phyloP scores from a whole-genome alignment of 2,329 filamentous ascomycete genomes.

The Beauveria rudraprayagi region DNA sequence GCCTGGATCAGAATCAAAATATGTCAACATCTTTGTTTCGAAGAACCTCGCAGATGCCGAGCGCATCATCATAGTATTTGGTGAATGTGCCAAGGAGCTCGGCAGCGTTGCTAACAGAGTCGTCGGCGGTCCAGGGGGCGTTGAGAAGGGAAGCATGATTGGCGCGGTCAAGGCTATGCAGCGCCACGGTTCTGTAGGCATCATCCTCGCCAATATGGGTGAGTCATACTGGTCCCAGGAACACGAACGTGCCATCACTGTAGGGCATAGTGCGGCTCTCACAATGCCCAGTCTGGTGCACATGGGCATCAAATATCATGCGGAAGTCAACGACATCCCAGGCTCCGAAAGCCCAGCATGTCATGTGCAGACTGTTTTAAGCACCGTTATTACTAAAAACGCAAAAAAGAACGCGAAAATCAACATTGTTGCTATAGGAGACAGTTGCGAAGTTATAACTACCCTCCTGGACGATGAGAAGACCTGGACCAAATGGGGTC shows the following conservation, averaged over 20 bases:
- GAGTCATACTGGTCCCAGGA: conserved; percentile 70
- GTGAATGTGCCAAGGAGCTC: conserved; percentile 63
- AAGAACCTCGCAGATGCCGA: conserved; percentile 45
- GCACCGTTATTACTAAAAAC: conserved; percentile 47
- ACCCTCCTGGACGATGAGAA: conserved; percentile 49
- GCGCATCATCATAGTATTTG: conserved; percentile 66
- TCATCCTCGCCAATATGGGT: conserved; percentile 72
- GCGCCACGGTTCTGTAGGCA: conserved; percentile 33
- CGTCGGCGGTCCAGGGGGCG: conserved; percentile 52
- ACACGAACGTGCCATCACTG: conserved; percentile 50
- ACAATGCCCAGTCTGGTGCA: conserved; percentile 58
- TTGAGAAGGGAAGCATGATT: conserved; percentile 63
- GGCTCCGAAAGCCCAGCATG: conserved; percentile 47
- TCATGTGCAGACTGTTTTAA: conserved; percentile 63
- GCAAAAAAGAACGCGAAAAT: conserved; percentile 45
- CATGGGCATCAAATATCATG: conserved; percentile 41
- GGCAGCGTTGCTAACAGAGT: conserved; percentile 67
- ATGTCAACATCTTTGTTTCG: conserved; percentile 59
- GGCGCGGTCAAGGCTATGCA: conserved; percentile 47
- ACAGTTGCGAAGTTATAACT: conserved; percentile 52
- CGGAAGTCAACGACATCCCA: conserved; percentile 51
- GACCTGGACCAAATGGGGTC: conserved; percentile 40
- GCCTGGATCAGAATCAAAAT: conserved; percentile 27
- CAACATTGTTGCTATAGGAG: conserved; percentile 64
- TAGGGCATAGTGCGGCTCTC: conserved; percentile 46